A percentile compares a stretch with the other conserved stretches of the same genome.
Evolutionary conservation across 176 grass and related monocot genomes (phyloP).

Genomic region (Cenchrus americanus): DNA sequence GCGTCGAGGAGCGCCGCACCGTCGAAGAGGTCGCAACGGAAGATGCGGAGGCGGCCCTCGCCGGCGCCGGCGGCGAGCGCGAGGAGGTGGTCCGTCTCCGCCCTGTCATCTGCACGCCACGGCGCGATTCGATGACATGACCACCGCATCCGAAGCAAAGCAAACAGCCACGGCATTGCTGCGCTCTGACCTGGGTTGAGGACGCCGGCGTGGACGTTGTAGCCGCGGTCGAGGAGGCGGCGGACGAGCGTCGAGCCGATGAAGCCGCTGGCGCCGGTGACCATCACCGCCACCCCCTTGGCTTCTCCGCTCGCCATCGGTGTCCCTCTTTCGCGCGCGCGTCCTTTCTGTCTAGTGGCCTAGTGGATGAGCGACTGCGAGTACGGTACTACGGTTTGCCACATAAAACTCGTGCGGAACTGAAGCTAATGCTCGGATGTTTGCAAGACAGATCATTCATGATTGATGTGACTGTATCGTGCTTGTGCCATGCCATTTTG

Average conservation of each 20-base stretch:
- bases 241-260: conserved; percentile 74
- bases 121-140: no score
- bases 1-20: conserved; percentile 57
- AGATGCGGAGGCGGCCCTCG: conserved; percentile 58
- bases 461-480: no score
- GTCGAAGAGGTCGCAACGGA: conserved; percentile 75
- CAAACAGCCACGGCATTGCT: no score
- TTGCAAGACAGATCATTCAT: no score
- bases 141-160: no score
- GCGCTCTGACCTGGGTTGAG: conserved; percentile 55
- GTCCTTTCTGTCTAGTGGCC: no score
- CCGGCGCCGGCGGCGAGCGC: conserved; percentile 47
- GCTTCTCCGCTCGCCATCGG: conserved; percentile 25
- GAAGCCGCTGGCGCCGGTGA: conserved; percentile 90
- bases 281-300: conserved; percentile 54
- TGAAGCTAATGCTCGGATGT: no score
- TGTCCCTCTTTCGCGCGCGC: neutral
- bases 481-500: no score
- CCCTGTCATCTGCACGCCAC: conserved; percentile 57
- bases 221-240: conserved; percentile 71
- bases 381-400: no score
- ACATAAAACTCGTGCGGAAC: no score
- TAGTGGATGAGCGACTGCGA: no score
- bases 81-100: conserved; percentile 84
- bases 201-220: conserved; percentile 75